Base-by-base conservation (phyloP, 1,284 basidiomycete genomes). In the Ceraceosorus bombacis region DNA sequence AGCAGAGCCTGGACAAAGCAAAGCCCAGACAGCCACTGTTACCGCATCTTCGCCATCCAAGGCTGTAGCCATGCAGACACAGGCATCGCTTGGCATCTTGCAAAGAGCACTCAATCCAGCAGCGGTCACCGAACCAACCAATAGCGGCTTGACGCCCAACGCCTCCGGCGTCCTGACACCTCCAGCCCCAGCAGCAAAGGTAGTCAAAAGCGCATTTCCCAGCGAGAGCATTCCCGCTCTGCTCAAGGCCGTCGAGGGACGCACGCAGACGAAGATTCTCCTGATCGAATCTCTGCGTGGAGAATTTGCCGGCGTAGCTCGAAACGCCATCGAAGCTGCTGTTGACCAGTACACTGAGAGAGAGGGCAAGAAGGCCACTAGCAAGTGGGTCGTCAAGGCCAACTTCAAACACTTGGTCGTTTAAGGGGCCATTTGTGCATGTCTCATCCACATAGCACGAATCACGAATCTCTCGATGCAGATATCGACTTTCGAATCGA, bases 181-280 rank as follows among this genome's bases (percentile, higher is more conserved):
- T 55, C 38, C 56, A 9, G n/a, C 27, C 6, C 6, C 51, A 40
- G 38, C 15, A 6, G 41, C 17, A 36, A 41, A n/a, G 53, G 15
- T 41, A 39, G 48, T 12, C 48, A 54, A 46, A n/a, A 38, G 56
- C 17, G 50, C 52, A 27, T 61, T 63, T 17, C 62, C 62, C 6
- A 39, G 53, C 37, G 53, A 55, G 27, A 50, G 51, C 36, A 17
- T 63, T 6, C 38, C 39, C 5, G 50, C 37, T 8, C 41, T 63
- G 38, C 52, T 63, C 13, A 38, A 6, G 6, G 39, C 50, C 36
- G 51, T 63, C 40, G 62, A 63, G 40, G 62, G 62, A 7, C 49
- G 40, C 36, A 53, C 54, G 37, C 41, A 54, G 7, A 60, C 48
- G 49, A 59, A 59, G 41, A 41, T 55, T 9, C 41, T 60, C 13